Base-by-base conservation (phyloP, 2,329 filamentous ascomycete species). In the Blumeriella jaapii region DNA sequence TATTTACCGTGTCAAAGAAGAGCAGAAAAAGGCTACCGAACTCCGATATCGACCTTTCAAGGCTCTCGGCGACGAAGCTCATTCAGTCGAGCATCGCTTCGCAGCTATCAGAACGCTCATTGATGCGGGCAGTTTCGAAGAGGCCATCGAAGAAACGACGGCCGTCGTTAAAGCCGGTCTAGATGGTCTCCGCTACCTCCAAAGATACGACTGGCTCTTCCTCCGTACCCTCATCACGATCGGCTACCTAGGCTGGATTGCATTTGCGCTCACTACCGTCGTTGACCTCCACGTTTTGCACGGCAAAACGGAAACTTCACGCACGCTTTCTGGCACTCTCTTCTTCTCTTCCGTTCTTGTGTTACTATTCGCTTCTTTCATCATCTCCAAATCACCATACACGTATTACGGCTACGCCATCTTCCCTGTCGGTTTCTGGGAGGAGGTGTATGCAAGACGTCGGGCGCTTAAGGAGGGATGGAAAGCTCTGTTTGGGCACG, bases 151-250 rank as follows among this genome's bases (percentile, higher is more conserved):
- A 38, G 72, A 82, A 50, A 85, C 83, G 1, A 76, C 81, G 26
- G 71, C 76, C 17, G 66, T 98, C 10, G 82, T 96, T 41, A 71
- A 80, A 40, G 62, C 83, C 32, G 80, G 76, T 2, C 68, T 98
- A 1, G 72, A 85, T 42, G 91, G 91, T 6, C 64, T 98, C 41
- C 74, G 91, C 32, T 98, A 98, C 56, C 69, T 98, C 16, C 91
- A 98, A 59, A 98, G 87, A 0, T 98, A 98, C 52, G 91, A 98
- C 61, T 98, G 91, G 91, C 68, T 98, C 2, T 98, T 98, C 60
- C 63, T 98, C 22, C 72, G 91, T 41, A 81, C 84, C 2, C 67
- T 98, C 31, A 81, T 98, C 40, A 95, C 91, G 2, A 56, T 82
- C 9, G 91, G 91, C 12, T 98, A 96, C 53, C 62, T 96, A 6